These are phyloP conservation scores for Aspergillus olivimuriae DNA, from an alignment of 495 filamentous ascomycete genomes.

Conservation along the genomic window DNA sequence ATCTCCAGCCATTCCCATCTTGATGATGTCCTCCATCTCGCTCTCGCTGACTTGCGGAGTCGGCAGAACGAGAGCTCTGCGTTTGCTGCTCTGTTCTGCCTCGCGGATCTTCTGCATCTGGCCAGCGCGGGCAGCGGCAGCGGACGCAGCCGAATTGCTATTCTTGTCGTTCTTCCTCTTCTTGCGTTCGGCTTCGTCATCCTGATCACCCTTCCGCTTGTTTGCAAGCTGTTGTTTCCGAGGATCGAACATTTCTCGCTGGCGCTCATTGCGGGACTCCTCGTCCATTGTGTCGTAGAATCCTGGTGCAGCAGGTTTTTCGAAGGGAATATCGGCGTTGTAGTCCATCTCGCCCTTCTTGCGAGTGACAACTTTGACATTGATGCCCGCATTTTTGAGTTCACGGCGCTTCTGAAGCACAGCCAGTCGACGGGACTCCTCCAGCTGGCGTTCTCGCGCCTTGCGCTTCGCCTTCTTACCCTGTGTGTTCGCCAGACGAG, in stretches of 20 bases:
- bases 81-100: conserved; percentile 93
- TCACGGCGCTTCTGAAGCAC: conserved; percentile 92
- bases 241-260: conserved; percentile 85
- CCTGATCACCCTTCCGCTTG: conserved; percentile 87
- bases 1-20: conserved; percentile 94
- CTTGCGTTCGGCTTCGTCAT: conserved; percentile 77
- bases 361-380: conserved; percentile 88
- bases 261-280: conserved; percentile 69
- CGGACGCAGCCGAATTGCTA: conserved; percentile 63
- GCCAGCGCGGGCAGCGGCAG: conserved; percentile 88
- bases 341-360: conserved; percentile 99
- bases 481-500: conserved; percentile 92
- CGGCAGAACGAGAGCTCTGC: conserved; percentile 71
- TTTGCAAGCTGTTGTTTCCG: conserved; percentile 92
- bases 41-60: conserved; percentile 85
- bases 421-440: conserved; percentile 85
- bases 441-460: conserved; percentile 89
- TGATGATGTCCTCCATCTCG: conserved; percentile 96
- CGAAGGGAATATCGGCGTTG: conserved; percentile 97
- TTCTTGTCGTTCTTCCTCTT: conserved; percentile 81
- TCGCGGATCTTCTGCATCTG: conserved; percentile 95
- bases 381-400: conserved; percentile 95
- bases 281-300: conserved; percentile 94
- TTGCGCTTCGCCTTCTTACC: conserved; percentile 99
- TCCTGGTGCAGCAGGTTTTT: conserved; percentile 81